These are phyloP conservation scores for Pichia exigua DNA, from an alignment of 805 yeast species.

Conservation along the genomic window DNA sequence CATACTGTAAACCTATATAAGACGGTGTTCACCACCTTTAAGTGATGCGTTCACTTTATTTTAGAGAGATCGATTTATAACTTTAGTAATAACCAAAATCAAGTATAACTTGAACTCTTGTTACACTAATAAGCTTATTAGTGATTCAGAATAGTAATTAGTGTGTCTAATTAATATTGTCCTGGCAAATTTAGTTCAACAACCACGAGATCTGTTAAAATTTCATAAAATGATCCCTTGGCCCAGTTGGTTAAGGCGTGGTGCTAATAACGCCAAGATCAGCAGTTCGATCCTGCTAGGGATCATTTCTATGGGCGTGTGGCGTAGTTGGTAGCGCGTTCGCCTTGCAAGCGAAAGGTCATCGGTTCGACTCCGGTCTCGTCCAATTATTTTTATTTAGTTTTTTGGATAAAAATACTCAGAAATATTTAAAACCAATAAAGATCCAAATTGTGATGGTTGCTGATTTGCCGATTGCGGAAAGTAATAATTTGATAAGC, in stretches of 20 bases:
- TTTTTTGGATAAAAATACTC: neutral
- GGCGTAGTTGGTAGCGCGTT: constrained; percentile 79
- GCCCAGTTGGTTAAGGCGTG: constrained; percentile 40
- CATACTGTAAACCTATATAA: too few species aligned
- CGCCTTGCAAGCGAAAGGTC: constrained; percentile 77
- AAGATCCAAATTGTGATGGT: neutral
- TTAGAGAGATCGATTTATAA: too few species aligned
- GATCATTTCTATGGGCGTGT: constrained; percentile 64
- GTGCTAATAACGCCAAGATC: constrained; percentile 49
- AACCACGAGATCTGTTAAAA: too few species aligned
- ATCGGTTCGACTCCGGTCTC: constrained; percentile 73
- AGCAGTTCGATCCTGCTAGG: constrained; percentile 87
- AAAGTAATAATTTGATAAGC: constrained; percentile 24
- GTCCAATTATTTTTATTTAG: constrained; percentile 38
- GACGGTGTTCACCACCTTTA: too few species aligned
- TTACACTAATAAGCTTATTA: too few species aligned
- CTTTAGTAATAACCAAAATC: too few species aligned
- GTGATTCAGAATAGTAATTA: too few species aligned
- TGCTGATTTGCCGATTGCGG: neutral
- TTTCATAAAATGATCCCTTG: constrained; percentile 25
- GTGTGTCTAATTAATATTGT: too few species aligned
- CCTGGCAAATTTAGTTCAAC: too few species aligned
- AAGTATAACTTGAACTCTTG: too few species aligned
- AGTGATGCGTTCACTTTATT: too few species aligned
- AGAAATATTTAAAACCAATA: neutral